Evolutionary conservation across 164 flowering plant genomes (phyloP).

Genomic region (Vitis vinifera): ASM3070453v1 NC_081814.1:2521001-2521500

Average conservation of each 20-base stretch:
- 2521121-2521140: slow-evolving; percentile 62
- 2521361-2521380: slow-evolving; percentile 37
- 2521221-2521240: slow-evolving; percentile 46
- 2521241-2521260: slow-evolving; percentile 82
- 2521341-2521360: slow-evolving; percentile 34
- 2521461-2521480: slow-evolving; percentile 25
- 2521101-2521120: slow-evolving; percentile 82
- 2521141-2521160: slow-evolving; percentile 31
- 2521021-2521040: background rate
- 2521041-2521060: background rate
- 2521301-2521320: slow-evolving; percentile 21
- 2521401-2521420: slow-evolving; percentile 62
- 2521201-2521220: slow-evolving; percentile 56
- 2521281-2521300: slow-evolving; percentile 43
- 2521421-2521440: slow-evolving; percentile 51
- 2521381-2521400: slow-evolving; percentile 36
- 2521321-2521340: slow-evolving; percentile 26
- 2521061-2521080: slow-evolving; percentile 3
- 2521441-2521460: slow-evolving; percentile 47
- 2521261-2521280: slow-evolving; percentile 35
- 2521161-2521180: slow-evolving; percentile 27
- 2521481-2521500: slow-evolving; percentile 21
- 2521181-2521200: slow-evolving; percentile 44
- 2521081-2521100: slow-evolving; percentile 73
- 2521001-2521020: slow-evolving; percentile 1